Conservation (phyloP, 176 grass and related monocot species). For the Rhipidocladum racemiflorum region DNA sequence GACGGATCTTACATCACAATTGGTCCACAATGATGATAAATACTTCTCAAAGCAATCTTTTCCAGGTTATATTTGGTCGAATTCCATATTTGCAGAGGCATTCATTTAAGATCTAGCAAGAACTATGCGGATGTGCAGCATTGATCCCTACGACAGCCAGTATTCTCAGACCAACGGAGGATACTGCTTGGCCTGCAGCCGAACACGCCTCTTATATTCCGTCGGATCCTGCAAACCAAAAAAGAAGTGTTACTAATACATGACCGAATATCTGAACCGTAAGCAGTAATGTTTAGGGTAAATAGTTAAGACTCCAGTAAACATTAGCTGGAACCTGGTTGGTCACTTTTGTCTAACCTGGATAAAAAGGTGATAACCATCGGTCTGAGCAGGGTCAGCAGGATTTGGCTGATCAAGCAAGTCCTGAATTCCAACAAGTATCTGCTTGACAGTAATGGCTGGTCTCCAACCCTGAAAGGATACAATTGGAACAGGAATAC, state of each 20-base stretch:
- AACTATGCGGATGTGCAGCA: conserved; percentile 52
- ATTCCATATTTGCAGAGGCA: conserved; percentile 37
- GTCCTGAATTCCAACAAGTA: conserved; percentile 88
- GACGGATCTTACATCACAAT: not conserved
- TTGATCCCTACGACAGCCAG: conserved; percentile 22
- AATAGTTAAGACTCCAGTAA: not conserved
- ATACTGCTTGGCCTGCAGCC: conserved; percentile 70
- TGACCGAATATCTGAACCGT: not conserved
- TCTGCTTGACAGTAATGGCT: conserved; percentile 95
- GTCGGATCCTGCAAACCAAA: conserved; percentile 49
- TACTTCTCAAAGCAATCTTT: conserved; percentile 26
- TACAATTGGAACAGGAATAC: not conserved
- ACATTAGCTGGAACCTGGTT: not conserved
- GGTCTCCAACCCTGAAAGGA: conserved; percentile 80
- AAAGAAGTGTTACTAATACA: not conserved
- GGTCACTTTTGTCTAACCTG: conserved; percentile 50
- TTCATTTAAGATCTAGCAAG: conserved; percentile 43
- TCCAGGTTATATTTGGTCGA: conserved; percentile 34
- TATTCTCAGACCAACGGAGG: conserved; percentile 55
- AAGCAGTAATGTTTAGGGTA: not conserved
- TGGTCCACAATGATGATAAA: conserved; percentile 29
- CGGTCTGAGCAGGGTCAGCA: conserved; percentile 84
- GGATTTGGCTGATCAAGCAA: conserved; percentile 91
- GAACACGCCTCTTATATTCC: conserved; percentile 83
- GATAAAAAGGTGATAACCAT: conserved; percentile 90